Conservation (phyloP, 2,329 filamentous ascomycete species). For the Malbranchea cinnamomea region DNA sequence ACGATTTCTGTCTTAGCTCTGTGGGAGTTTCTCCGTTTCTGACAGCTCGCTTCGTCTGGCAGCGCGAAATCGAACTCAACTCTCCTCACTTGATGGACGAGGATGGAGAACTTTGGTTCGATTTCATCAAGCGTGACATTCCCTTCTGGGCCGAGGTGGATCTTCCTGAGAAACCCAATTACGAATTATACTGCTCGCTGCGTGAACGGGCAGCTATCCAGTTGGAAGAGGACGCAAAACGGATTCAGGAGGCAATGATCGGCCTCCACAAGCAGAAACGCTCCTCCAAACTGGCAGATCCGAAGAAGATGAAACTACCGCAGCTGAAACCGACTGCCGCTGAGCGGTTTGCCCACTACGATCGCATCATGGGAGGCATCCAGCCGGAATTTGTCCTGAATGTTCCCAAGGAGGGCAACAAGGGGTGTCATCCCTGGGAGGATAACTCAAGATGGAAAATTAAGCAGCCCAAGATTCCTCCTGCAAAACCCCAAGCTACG, state of each 20-base stretch:
- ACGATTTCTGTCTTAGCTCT: neutral
- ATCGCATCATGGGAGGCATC: slow-evolving; percentile 20
- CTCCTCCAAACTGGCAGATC: slow-evolving; percentile 41
- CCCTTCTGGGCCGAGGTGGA: slow-evolving; percentile 51
- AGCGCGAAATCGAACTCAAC: slow-evolving; percentile 51
- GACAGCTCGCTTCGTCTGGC: neutral
- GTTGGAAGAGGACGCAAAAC: slow-evolving; percentile 42
- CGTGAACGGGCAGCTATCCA: slow-evolving; percentile 42
- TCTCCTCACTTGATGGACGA: slow-evolving; percentile 62
- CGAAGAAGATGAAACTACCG: slow-evolving; percentile 17
- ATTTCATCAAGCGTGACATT: slow-evolving; percentile 66
- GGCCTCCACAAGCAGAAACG: slow-evolving; percentile 45
- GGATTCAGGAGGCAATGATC: slow-evolving; percentile 42
- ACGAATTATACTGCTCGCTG: slow-evolving; percentile 60
- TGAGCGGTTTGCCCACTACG: slow-evolving; percentile 19
- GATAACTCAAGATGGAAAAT: slow-evolving; percentile 13
- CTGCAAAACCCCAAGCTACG: slow-evolving; percentile 11
- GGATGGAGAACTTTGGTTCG: slow-evolving; percentile 59
- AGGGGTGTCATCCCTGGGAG: slow-evolving; percentile 5
- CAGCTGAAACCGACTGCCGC: slow-evolving; percentile 16
- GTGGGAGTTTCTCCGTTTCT: neutral
- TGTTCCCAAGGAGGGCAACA: slow-evolving; percentile 3
- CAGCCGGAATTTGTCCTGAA: slow-evolving; percentile 12
- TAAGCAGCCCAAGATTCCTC: slow-evolving; percentile 13
- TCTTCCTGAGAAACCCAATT: slow-evolving; percentile 48